These are phyloP conservation scores for Asterochloris erici DNA, from an alignment of 139 green algal species.

Conservation along the genomic window DNA sequence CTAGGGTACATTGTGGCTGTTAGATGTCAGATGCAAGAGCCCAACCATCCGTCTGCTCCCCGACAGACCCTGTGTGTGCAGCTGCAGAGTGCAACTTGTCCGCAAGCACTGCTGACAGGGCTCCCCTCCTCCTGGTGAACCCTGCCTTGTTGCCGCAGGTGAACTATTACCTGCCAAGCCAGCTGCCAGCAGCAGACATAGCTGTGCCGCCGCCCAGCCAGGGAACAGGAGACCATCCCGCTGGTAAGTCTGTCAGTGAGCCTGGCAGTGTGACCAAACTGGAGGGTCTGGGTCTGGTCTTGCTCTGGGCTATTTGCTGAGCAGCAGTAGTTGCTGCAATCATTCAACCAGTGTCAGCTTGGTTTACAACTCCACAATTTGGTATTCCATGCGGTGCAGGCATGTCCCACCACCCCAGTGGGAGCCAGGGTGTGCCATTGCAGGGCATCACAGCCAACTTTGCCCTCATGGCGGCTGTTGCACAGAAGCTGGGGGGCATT, in stretches of 20 bases:
- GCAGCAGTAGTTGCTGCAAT: not conserved
- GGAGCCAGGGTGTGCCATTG: conserved; percentile 15
- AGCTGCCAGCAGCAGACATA: conserved; percentile 34
- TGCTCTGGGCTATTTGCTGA: not conserved
- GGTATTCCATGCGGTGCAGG: not conserved
- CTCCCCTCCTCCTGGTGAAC: not conserved
- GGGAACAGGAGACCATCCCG: conserved; percentile 31
- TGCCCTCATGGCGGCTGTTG: conserved; percentile 37
- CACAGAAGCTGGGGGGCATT: conserved; percentile 53
- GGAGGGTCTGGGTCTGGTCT: not conserved
- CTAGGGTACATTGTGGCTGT: not conserved
- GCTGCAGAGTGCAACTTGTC: not conserved
- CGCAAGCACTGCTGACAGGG: not conserved
- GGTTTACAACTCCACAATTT: not conserved
- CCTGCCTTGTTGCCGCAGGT: conserved; percentile 39
- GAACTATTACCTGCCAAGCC: conserved; percentile 61
- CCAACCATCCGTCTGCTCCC: not conserved
- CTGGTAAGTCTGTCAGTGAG: not conserved
- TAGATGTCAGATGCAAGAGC: not conserved
- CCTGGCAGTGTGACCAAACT: not conserved
- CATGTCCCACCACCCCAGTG: not conserved
- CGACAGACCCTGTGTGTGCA: not conserved
- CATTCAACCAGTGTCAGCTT: not conserved
- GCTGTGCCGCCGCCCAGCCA: not conserved
- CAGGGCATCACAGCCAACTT: conserved; percentile 65